Base-by-base conservation (phyloP, 495 filamentous ascomycete genomes). In the Trichoderma gamsii region DNA sequence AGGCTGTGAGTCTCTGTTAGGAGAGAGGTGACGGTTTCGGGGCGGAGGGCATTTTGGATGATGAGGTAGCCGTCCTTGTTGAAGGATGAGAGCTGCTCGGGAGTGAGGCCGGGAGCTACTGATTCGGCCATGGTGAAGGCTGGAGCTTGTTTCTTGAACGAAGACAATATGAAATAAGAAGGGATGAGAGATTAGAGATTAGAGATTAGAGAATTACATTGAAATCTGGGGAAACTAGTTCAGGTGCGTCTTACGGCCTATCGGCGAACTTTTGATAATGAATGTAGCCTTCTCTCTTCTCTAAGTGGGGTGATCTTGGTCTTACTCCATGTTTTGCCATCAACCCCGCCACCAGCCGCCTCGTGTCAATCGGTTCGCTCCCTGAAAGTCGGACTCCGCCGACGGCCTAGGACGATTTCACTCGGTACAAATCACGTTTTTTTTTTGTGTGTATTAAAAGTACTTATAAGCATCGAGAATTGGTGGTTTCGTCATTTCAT, bases 1-100 rank as follows among this genome's bases (percentile, higher is more conserved):
- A 97, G 86, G 43, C 78, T 73, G 73, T 88, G 80, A 13, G 92
- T 94, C 79, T 94, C 89, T 64, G 72, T 71, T 8, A 98, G 84
- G n/a, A 97, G 86, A 41, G 83, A 76, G 44, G 81, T 66, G 35
- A 93, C 86, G 56, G 90, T 90, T 3, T 77, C 72, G 0, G 82
- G 80, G 13, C 82, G 80, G 29, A 99, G 88, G 71, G 90, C 93
- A 74, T 88, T 74, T 2, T 91, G 93, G 74, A 99, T 85, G 72
- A 99, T 83, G 65, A 97, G 87, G 79, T 96, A 99, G 77, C 95
- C 95, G 78, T 97, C 90, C 44, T 85, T 78, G 65, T 89, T 71
- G 84, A 93, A 99, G 71, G 80, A 82, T 21, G 81, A 73, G 23
- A 96, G 79, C 75, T 99, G 93, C 32, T 83, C 78, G 23, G 85